Evolutionary conservation across 176 grass and related monocot genomes (phyloP), one percentile per base, ranked within the genome.

Genomic region (Aegilops longissima): DNA sequence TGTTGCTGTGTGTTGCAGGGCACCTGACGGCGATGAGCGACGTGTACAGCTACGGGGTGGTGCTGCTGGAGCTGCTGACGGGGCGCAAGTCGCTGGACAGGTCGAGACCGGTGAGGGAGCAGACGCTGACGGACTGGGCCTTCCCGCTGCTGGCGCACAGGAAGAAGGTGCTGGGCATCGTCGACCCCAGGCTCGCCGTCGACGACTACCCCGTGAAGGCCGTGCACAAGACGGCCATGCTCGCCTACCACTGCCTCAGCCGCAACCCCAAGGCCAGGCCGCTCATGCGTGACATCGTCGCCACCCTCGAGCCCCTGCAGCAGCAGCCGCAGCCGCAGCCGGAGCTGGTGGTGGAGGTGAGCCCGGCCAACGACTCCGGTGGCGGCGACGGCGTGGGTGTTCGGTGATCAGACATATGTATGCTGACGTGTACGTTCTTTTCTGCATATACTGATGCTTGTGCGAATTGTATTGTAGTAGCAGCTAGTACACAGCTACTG

Each of bases 21-120:
- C 96, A 98, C 84, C 75, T 98, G 20, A 98, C 91, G 2, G 77
- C 88, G 20, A 98, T 95, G 88, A 98, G 93, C 16, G 96, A 98
- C 74, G 96, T 98, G 21, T 98, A 98, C 80, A 95, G 91, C 81
- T 98, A 93, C 7, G 91, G 96, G 35, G 93, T 98, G 5, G 91
- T 98, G 18, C 86, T 98, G 10, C 91, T 98, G 6, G 93, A 98
- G 89, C 86, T 98, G 12, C 59, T 98, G 14, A 89, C 93, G 0
- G 93, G 96, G 1, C 80, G 89, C 51, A 91, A 82, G 47, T 98
- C 91, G 3, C 64, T 98, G 42, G 93, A 98, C 86, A 94, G 87
- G 80, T 93, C 84, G 17, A 86, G 91, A 35, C 93, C 93, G 9
- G 74, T 69, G 16, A 87, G 86, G 78, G 89, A 95, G 79, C 96